These are phyloP conservation scores for Penicillium sp. DNA, from an alignment of 2,329 filamentous ascomycete genomes.

Conservation along the genomic window DNA sequence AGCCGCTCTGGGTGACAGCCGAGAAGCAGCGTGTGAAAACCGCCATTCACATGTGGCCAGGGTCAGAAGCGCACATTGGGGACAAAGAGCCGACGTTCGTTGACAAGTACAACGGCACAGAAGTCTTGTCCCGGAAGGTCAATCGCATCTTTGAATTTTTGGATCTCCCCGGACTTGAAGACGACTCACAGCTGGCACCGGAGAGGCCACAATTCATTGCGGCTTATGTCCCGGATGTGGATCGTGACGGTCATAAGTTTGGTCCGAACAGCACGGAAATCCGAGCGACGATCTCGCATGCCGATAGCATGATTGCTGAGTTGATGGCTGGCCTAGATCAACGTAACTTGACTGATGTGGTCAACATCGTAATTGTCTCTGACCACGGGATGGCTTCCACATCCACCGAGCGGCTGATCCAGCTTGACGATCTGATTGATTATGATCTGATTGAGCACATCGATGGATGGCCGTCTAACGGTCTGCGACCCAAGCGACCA, in stretches of 20 bases:
- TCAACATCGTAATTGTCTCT: constrained; percentile 94
- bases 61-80: constrained; percentile 83
- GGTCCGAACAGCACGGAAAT: constrained; percentile 97
- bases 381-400: constrained; percentile 99
- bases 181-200: constrained; percentile 51
- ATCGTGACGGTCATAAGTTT: constrained; percentile 80
- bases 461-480: constrained; percentile 93
- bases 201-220: constrained; percentile 87
- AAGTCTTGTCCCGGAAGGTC: constrained; percentile 74
- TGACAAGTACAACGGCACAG: constrained; percentile 80
- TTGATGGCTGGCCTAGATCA: constrained; percentile 75
- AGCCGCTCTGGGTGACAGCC: constrained; percentile 92
- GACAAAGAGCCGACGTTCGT: constrained; percentile 75
- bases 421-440: constrained; percentile 87
- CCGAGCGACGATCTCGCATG: constrained; percentile 71
- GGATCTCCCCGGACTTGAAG: constrained; percentile 75
- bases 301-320: constrained; percentile 77
- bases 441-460: constrained; percentile 74
- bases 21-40: constrained; percentile 76
- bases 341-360: constrained; percentile 83
- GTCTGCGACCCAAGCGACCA: constrained; percentile 75
- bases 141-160: constrained; percentile 77
- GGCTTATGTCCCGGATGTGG: constrained; percentile 92
- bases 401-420: constrained; percentile 74
- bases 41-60: constrained; percentile 98